Evolutionary conservation across 805 yeast genomes (phyloP).

Genomic region (Nakazawaea sp.): DNA sequence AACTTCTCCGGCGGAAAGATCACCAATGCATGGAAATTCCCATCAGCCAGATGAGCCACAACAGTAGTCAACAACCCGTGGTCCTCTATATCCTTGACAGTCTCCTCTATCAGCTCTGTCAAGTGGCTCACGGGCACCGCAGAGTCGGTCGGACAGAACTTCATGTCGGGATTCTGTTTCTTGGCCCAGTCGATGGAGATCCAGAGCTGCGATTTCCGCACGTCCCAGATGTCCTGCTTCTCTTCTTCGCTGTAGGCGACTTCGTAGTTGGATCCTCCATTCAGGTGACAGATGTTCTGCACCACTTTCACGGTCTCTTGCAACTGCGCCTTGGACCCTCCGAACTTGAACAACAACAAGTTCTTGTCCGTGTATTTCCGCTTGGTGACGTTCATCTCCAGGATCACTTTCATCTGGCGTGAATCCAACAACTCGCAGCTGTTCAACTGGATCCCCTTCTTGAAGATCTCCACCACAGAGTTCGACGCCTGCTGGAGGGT

Average conservation of each 20-base stretch:
- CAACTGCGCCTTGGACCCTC: constrained; percentile 35
- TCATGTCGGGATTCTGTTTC: constrained; percentile 29
- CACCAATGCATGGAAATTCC: constrained; percentile 68
- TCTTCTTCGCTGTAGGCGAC: constrained; percentile 60
- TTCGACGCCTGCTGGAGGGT: constrained; percentile 64
- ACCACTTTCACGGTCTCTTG: constrained; percentile 41
- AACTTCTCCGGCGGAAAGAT: constrained; percentile 48
- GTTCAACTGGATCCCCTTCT: constrained; percentile 58
- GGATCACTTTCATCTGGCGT: constrained; percentile 63
- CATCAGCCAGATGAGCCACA: constrained; percentile 82
- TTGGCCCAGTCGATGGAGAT: constrained; percentile 62
- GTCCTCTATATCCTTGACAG: constrained; percentile 49
- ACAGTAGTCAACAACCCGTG: constrained; percentile 51
- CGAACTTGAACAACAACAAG: constrained; percentile 52
- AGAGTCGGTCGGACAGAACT: constrained; percentile 74
- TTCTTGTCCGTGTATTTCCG: constrained; percentile 24
- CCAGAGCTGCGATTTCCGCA: constrained; percentile 67
- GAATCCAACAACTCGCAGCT: constrained; percentile 74
- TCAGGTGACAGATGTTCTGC: constrained; percentile 39
- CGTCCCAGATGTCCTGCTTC: constrained; percentile 65
- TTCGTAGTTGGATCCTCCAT: constrained; percentile 52
- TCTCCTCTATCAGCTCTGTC: constrained; percentile 54
- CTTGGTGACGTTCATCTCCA: constrained; percentile 37
- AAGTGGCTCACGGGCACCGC: constrained; percentile 73
- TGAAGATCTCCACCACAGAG: constrained; percentile 55